Base-by-base conservation (phyloP, 2,329 filamentous ascomycete species). In the Lasiodiplodia sp. region DNA sequence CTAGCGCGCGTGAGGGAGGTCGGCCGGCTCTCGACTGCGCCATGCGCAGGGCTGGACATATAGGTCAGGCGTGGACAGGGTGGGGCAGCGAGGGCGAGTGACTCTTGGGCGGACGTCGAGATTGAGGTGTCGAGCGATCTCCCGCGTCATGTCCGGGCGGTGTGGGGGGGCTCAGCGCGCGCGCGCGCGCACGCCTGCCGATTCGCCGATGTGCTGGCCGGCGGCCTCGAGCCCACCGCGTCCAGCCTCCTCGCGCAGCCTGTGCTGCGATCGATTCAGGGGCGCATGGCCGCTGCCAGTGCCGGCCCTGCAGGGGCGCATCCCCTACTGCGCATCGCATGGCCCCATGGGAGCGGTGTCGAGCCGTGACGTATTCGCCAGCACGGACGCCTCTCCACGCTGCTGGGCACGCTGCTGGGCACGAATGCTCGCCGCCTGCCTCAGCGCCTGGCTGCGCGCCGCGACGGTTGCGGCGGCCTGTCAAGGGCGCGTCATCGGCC, bases 41-140 rank as follows among this genome's bases (percentile, higher is more conserved):
- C 66, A 68, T 68, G 57, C 66, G 66, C 66, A 25, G 56, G 56
- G 57, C 66, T 28, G 66, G 56, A 38, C 66, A 68, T 68, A 55
- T 55, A 66, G 51, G 63, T 56, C 49, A 60, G 49, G 56, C 49
- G 66, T 60, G 57, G 6, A 12, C 21, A 28, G 11, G 40, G 56
- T 44, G 49, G 56, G 66, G 21, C 66, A n/a, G 53, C 23, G 66
- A 62, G 47, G 56, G 51, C 57, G 57, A 56, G 60, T 64, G 60
- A 64, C 60, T 52, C 6, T 64, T 64, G 60, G 47, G 60, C 60
- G 47, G 60, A 64, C 28, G 60, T 64, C 60, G 60, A 64, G 60
- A 52, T 64, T 64, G 60, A 64, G 47, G 60, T 64, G 60, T 64
- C 60, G 60, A 64, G 60, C 60, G 60, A 64, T 64, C 60, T 64